A percentile compares a stretch with the other conserved stretches of the same genome.
phyloP scores from a whole-genome alignment of 495 filamentous ascomycete genomes.

The Hyphodiscus hymeniophilus region DNA sequence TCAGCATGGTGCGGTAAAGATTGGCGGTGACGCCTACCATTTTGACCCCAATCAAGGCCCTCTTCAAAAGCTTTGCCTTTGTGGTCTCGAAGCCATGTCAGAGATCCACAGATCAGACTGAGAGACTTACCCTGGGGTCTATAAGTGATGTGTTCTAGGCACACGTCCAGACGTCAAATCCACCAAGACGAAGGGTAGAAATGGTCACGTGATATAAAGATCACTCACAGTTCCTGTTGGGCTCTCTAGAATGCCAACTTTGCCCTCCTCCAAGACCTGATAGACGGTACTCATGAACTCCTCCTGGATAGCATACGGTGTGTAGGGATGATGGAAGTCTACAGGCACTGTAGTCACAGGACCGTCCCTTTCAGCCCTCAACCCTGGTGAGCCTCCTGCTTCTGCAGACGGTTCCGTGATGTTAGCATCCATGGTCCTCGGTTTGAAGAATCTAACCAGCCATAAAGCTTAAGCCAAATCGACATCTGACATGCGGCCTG shows the following conservation, averaged over 20 bases:
- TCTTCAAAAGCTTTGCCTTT: slow-evolving; percentile 61
- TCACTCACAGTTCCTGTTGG: slow-evolving; percentile 65
- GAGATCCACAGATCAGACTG: slow-evolving; percentile 83
- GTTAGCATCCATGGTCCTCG: too few relatives aligned
- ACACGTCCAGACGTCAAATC: too few relatives aligned
- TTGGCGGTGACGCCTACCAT: too few relatives aligned
- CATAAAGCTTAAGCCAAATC: too few relatives aligned
- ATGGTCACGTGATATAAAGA: slow-evolving; percentile 15
- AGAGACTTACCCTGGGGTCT: slow-evolving; percentile 81
- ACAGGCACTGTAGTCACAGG: neutral
- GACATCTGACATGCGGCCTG: too few relatives aligned
- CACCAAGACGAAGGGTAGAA: too few relatives aligned
- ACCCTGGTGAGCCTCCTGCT: neutral
- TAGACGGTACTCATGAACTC: slow-evolving; percentile 89
- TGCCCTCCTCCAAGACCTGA: slow-evolving; percentile 66
- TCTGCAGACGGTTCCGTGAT: too few relatives aligned
- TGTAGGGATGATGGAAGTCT: slow-evolving; percentile 81
- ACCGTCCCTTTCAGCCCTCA: neutral
- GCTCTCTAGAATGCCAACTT: slow-evolving; percentile 89
- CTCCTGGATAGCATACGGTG: slow-evolving; percentile 83
- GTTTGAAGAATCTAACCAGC: too few relatives aligned
- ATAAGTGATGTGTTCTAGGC: neutral
- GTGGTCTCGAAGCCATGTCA: slow-evolving; percentile 89
- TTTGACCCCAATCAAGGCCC: slow-evolving; percentile 33
- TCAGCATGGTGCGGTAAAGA: too few relatives aligned